Percentiles rank a stretch among this genome's conserved stretches.
phyloP scores from a whole-genome alignment of 768 basidiomycete species.

The Leucosporidium creatinivorum region DNA sequence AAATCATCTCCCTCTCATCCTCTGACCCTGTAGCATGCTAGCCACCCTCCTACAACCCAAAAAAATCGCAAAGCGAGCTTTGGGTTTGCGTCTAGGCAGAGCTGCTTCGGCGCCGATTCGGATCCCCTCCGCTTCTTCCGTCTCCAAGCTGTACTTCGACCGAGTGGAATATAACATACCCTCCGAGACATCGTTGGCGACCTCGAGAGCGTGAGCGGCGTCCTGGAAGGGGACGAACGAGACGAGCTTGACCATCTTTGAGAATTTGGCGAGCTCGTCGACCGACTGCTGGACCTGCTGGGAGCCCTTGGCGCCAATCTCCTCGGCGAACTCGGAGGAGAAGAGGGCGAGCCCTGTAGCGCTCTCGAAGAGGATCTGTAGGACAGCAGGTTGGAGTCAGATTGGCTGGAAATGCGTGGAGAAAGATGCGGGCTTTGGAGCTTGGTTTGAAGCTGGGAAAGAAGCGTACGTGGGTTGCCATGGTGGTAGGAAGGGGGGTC shows the following conservation, averaged over 20 bases:
- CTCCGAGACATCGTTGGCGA: conserved; percentile 92
- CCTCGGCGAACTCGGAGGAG: conserved; percentile 75
- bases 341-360: conserved; percentile 92
- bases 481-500: neutral
- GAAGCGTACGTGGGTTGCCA: conserved; percentile 26
- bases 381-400: conserved; percentile 36
- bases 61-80: too few species aligned
- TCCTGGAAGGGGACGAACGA: conserved; percentile 87
- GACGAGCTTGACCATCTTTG: conserved; percentile 80
- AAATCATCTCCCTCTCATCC: too few species aligned
- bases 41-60: too few species aligned
- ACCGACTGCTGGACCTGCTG: conserved; percentile 67
- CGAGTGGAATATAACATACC: conserved; percentile 49
- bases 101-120: too few species aligned
- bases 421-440: neutral
- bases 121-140: too few species aligned
- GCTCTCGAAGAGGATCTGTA: conserved; percentile 86
- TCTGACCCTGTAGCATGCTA: too few species aligned
- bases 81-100: too few species aligned
- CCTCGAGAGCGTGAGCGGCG: conserved; percentile 56
- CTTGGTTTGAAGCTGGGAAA: neutral
- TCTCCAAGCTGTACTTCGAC: too few species aligned
- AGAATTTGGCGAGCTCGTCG: conserved; percentile 51
- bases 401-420: neutral
- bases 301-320: conserved; percentile 67